phyloP scores from a whole-genome alignment of 2,329 filamentous ascomycete genomes.

The Clathrospora elynae region DNA sequence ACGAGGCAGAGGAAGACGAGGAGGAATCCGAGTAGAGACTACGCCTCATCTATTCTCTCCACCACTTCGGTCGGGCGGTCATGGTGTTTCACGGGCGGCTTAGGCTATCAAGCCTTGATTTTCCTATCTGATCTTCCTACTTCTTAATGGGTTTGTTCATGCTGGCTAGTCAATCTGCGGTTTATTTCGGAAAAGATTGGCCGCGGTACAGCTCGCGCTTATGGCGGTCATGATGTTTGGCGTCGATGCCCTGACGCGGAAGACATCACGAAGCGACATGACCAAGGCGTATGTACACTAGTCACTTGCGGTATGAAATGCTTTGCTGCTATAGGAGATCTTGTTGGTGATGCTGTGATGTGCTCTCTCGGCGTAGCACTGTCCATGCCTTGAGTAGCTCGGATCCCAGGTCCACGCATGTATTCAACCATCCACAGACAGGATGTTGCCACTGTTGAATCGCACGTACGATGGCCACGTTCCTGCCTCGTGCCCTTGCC shows the following conservation, averaged over 20 bases:
- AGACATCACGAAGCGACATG: slow-evolving; percentile 47
- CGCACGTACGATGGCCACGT: too few relatives aligned
- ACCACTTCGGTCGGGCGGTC: slow-evolving; percentile 16
- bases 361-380: slow-evolving; percentile 25
- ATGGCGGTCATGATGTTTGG: slow-evolving; percentile 41
- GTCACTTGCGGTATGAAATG: slow-evolving; percentile 44
- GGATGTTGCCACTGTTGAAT: too few relatives aligned
- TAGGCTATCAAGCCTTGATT: slow-evolving; percentile 29
- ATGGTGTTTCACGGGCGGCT: slow-evolving; percentile 32
- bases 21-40: slow-evolving; percentile 49
- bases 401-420: slow-evolving; percentile 18
- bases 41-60: slow-evolving; percentile 14
- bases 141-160: slow-evolving; percentile 31
- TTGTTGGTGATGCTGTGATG: slow-evolving; percentile 1
- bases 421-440: too few relatives aligned
- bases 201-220: slow-evolving; percentile 34
- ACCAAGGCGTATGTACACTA: slow-evolving; percentile 46
- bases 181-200: slow-evolving; percentile 26
- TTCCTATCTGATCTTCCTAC: slow-evolving; percentile 31
- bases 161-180: slow-evolving; percentile 32
- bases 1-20: slow-evolving; percentile 49
- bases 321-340: slow-evolving; percentile 19
- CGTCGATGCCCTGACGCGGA: slow-evolving; percentile 34
- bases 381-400: slow-evolving; percentile 30
- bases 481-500: too few relatives aligned